Base-by-base conservation (phyloP, 192 early-diverging fungal species). In the Jimgerdemannia lactiflua region DNA sequence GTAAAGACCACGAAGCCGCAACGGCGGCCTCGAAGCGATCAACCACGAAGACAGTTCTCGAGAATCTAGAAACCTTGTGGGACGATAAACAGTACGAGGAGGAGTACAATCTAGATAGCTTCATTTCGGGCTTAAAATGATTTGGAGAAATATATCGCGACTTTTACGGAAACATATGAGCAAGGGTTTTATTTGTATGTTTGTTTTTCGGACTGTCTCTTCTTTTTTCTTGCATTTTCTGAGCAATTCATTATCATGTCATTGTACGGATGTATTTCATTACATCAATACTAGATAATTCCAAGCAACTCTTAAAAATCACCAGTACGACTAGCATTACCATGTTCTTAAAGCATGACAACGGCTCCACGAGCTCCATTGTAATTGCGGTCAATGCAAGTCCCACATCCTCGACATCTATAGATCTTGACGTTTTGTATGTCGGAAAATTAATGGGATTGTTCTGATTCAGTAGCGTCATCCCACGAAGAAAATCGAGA, bases 81-180 rank as follows among this genome's bases (percentile, higher is more conserved):
- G 96, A 98, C 72, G 90, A 97, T 63, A 93, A 90, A 70, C 92
- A 95, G 78, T 95, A 95, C 72, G 91, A 94, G 72, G 92, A 94
- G 69, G 94, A 93, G 83, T 94, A 91, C 74, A 95, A 94, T 71
- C 78, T 95, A 78, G 94, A 95, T 78, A 86, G 82, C 42, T 95
- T 94, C 78, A 91, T 95, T 65, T 78, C 80, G 42, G 87, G 86
- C 17, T 74, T 92, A 65, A 78, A 79, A 10, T 83, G 82, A 69
- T 72, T 17, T 64, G 20, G 9, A 42, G 70, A 14, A 29, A 29
- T 29, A 29, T 29, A 29, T 29, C 29, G 1, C 29, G 29, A 29
- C 29, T 29, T 29, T 59, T 59, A 6, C 14, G 49, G 6, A 10
- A 59, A 10, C 14, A 59, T 54, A 11, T 14, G 49, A 59, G 49